Evolutionary conservation across 2,329 filamentous ascomycete genomes (phyloP).

Genomic region (Colletotrichum phormii): DNA sequence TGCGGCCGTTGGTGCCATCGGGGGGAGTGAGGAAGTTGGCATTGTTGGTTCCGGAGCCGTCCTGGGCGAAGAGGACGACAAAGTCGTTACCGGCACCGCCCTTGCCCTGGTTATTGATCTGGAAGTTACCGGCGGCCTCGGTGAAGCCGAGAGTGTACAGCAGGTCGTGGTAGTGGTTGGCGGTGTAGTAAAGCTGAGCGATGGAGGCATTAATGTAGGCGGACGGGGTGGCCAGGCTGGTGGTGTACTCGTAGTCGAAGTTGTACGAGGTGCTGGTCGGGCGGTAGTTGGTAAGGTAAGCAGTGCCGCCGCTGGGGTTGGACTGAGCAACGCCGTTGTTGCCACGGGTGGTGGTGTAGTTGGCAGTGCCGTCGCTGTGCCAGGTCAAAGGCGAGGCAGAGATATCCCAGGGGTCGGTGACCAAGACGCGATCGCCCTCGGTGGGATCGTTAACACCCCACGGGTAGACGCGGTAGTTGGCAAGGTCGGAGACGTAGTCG

Average conservation of each 20-base stretch:
- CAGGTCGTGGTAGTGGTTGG: conserved; percentile 66
- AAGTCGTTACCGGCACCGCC: conserved; percentile 60
- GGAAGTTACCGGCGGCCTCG: conserved; percentile 66
- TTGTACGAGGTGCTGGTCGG: conserved; percentile 51
- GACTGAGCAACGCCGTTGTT: conserved; percentile 66
- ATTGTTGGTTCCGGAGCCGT: conserved; percentile 61
- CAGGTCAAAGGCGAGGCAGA: conserved; percentile 58
- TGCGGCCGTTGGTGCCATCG: conserved; percentile 58
- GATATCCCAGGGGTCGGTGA: conserved; percentile 57
- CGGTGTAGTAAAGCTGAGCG: conserved; percentile 67
- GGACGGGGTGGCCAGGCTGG: conserved; percentile 44
- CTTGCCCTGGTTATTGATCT: conserved; percentile 61
- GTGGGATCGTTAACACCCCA: conserved; percentile 64
- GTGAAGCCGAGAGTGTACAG: conserved; percentile 65
- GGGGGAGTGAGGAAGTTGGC: conserved; percentile 63
- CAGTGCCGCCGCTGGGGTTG: conserved; percentile 55
- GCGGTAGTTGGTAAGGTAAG: conserved; percentile 48
- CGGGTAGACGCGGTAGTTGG: conserved; percentile 62
- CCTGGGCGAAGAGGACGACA: conserved; percentile 63
- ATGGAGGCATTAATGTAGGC: conserved; percentile 61
- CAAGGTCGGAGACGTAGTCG: conserved; percentile 62
- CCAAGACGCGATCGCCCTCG: conserved; percentile 52
- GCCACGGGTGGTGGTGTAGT: conserved; percentile 60
- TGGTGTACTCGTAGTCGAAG: conserved; percentile 55
- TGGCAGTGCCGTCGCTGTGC: conserved; percentile 58